Conservation (phyloP, 75 land plant species). For the Selaginella tamariscina region DNA sequence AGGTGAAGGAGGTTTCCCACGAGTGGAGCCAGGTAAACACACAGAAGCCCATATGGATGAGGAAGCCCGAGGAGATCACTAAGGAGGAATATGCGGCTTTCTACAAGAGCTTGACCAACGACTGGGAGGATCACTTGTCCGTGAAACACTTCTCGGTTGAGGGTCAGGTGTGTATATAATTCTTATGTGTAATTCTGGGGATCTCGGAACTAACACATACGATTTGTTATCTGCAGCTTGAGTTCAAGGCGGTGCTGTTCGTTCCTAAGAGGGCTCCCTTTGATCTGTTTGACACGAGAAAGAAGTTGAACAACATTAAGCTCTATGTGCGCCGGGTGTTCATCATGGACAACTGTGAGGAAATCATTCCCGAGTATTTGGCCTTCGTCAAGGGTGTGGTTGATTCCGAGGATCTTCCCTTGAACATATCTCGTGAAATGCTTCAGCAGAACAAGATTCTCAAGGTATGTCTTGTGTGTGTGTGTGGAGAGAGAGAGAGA, state of each 20-base stretch:
- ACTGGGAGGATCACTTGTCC: constrained; percentile 61
- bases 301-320: constrained; percentile 80
- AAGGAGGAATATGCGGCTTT: constrained; percentile 57
- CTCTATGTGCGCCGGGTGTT: constrained; percentile 65
- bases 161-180: no score
- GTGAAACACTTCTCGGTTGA: constrained; percentile 72
- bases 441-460: constrained; percentile 62
- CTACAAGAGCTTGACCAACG: constrained; percentile 66
- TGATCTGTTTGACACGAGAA: constrained; percentile 56
- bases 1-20: constrained; percentile 31
- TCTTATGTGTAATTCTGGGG: no score
- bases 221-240: constrained; percentile 22
- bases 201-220: background rate
- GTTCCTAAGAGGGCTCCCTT: constrained; percentile 33
- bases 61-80: constrained; percentile 67
- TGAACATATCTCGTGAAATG: constrained; percentile 69
- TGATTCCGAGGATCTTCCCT: constrained; percentile 59
- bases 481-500: no score
- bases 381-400: constrained; percentile 56
- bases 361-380: constrained; percentile 56
- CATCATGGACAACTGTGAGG: constrained; percentile 66
- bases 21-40: constrained; percentile 43
- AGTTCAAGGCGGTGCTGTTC: constrained; percentile 48
- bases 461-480: background rate
- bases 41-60: constrained; percentile 69